phyloP scores from a whole-genome alignment of 2,329 filamentous ascomycete species.

The Helminthosporium solani region DNA sequence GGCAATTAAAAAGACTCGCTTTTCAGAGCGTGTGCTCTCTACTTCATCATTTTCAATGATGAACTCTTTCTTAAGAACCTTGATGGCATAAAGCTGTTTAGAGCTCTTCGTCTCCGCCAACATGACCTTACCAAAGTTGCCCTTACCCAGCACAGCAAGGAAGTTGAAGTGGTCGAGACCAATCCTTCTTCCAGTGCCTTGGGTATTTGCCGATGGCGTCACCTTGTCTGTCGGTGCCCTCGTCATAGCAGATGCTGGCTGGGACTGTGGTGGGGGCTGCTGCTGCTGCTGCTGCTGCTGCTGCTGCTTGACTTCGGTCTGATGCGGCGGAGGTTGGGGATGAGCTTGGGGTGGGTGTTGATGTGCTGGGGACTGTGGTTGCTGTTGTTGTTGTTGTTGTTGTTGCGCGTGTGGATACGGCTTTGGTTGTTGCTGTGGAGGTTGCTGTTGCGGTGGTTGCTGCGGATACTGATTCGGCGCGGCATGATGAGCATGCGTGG shows the following conservation, averaged over 20 bases:
- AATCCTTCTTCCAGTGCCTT: slow-evolving; percentile 78
- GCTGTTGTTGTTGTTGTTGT: slow-evolving; percentile 26
- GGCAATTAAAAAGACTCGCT: slow-evolving; percentile 93
- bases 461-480: slow-evolving; percentile 34
- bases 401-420: slow-evolving; percentile 43
- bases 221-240: slow-evolving; percentile 53
- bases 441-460: too few relatives aligned
- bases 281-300: too few relatives aligned
- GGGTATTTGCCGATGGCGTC: slow-evolving; percentile 66
- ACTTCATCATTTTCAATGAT: slow-evolving; percentile 99
- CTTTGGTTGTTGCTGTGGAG: slow-evolving; percentile 39
- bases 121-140: slow-evolving; percentile 99
- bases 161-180: slow-evolving; percentile 99
- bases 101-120: slow-evolving; percentile 93
- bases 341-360: slow-evolving; percentile 25
- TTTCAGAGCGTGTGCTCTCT: slow-evolving; percentile 95
- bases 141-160: slow-evolving; percentile 94
- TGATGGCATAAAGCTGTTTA: slow-evolving; percentile 94
- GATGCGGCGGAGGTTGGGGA: slow-evolving; percentile 51
- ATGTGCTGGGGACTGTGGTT: slow-evolving; percentile 52
- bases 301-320: slow-evolving; percentile 44
- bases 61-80: slow-evolving; percentile 99
- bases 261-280: slow-evolving; percentile 33
- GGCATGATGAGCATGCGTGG: slow-evolving; percentile 27
- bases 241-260: slow-evolving; percentile 34